Evolutionary conservation across 495 filamentous ascomycete species (phyloP).

Genomic region (Neurospora intermedia): DNA sequence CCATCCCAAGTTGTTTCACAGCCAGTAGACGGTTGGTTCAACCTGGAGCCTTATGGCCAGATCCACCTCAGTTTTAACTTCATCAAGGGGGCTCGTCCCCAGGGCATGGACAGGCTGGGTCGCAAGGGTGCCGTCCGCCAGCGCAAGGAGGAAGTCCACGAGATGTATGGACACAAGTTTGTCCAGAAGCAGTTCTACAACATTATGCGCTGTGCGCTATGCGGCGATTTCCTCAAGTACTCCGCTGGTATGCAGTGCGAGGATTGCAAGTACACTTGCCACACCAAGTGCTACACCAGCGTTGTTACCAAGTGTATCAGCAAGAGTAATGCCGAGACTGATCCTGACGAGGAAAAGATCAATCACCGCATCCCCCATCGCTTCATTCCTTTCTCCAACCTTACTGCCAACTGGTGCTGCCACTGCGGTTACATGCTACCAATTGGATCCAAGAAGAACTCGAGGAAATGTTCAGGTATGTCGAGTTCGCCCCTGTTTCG

Average conservation of each 20-base stretch:
- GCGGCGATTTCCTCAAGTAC: conserved; percentile 97
- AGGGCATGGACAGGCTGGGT: conserved; percentile 73
- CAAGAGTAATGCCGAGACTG: conserved; percentile 95
- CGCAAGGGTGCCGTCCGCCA: conserved; percentile 95
- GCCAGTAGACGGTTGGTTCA: conserved; percentile 92
- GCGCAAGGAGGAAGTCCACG: conserved; percentile 92
- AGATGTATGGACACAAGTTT: conserved; percentile 99
- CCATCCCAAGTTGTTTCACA: conserved; percentile 41
- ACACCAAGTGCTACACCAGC: conserved; percentile 89
- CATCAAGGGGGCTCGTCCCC: conserved; percentile 47
- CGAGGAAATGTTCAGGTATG: conserved; percentile 79
- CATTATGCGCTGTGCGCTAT: conserved; percentile 98
- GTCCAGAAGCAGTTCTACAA: conserved; percentile 98
- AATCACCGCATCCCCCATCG: conserved; percentile 98
- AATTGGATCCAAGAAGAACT: conserved; percentile 79
- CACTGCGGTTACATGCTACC: conserved; percentile 98
- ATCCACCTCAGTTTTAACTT: conserved; percentile 80
- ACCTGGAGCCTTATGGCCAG: conserved; percentile 84
- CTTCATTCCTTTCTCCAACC: conserved; percentile 87
- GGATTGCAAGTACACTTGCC: conserved; percentile 99
- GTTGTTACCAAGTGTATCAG: conserved; percentile 99
- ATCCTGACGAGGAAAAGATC: conserved; percentile 98
- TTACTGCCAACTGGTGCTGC: conserved; percentile 98
- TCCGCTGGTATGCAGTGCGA: conserved; percentile 98
- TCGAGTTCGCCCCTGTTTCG: conserved; percentile 17